These are phyloP conservation scores for Chaetomium fimeti DNA, from an alignment of 495 filamentous ascomycete genomes.

Conservation along the genomic window DNA sequence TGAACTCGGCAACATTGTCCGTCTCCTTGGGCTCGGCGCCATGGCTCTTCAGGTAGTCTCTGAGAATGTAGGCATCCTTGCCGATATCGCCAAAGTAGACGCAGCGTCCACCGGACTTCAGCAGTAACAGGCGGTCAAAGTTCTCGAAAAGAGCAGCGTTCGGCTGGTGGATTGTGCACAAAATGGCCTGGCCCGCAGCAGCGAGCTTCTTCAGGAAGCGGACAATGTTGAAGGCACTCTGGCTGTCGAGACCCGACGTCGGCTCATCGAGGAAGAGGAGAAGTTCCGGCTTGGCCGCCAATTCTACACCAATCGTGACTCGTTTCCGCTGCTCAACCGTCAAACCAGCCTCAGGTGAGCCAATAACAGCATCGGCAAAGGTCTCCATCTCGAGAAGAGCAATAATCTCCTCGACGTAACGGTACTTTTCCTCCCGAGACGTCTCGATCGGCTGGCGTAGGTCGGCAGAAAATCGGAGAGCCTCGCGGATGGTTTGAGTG, in stretches of 20 bases:
- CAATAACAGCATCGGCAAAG: conserved; percentile 83
- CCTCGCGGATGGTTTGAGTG: conserved; percentile 78
- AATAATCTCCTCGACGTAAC: conserved; percentile 82
- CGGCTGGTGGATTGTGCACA: conserved; percentile 92
- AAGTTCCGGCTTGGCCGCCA: conserved; percentile 81
- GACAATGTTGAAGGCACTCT: conserved; percentile 84
- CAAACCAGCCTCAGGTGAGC: conserved; percentile 70
- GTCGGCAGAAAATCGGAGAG: conserved; percentile 78
- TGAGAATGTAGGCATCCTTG: conserved; percentile 47
- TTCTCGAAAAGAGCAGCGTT: conserved; percentile 82
- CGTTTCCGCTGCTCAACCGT: conserved; percentile 90
- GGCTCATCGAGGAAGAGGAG: conserved; percentile 90
- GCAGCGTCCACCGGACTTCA: conserved; percentile 67
- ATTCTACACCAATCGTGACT: conserved; percentile 85
- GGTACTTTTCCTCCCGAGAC: conserved; percentile 69
- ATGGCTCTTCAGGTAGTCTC: conserved; percentile 51
- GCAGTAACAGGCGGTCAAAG: conserved; percentile 67
- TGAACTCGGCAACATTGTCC: conserved; percentile 82
- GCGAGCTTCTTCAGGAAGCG: conserved; percentile 84
- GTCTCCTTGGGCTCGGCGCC: conserved; percentile 54
- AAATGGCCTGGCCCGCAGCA: conserved; percentile 78
- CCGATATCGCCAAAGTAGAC: conserved; percentile 69
- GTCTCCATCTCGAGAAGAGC: conserved; percentile 77
- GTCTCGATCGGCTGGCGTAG: conserved; percentile 73
- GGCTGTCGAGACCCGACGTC: conserved; percentile 82